Evolutionary conservation across 371 early-diverging fungal species (phyloP).

Genomic region (Mortierella sp.): DNA sequence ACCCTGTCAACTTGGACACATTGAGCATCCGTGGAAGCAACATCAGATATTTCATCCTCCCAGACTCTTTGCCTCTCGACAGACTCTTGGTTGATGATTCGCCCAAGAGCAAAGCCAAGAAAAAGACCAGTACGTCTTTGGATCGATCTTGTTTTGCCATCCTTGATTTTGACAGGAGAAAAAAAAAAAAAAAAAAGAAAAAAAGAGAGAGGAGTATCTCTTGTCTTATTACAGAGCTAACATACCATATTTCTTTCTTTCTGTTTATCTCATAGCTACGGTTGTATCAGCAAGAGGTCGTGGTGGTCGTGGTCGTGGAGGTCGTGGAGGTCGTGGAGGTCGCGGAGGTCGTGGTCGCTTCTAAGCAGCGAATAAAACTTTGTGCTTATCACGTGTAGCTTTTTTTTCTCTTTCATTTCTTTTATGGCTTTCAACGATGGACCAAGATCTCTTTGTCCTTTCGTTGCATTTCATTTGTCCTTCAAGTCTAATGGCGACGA

Average conservation of each 20-base stretch:
- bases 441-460: too few species aligned
- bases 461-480: too few species aligned
- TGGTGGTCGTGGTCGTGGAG: conserved; percentile 53
- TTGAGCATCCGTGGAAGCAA: conserved; percentile 95
- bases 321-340: conserved; percentile 56
- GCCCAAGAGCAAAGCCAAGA: conserved; percentile 91
- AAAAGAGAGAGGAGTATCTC: too few species aligned
- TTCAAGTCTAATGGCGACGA: background rate
- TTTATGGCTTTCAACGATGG: conserved; percentile 12
- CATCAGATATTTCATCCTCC: conserved; percentile 94
- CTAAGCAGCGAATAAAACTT: background rate
- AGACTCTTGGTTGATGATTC: conserved; percentile 96
- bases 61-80: conserved; percentile 95
- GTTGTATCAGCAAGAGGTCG: conserved; percentile 40
- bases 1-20: conserved; percentile 89
- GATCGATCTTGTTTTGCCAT: background rate
- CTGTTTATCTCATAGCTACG: background rate
- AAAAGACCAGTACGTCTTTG: conserved; percentile 67
- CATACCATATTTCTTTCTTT: background rate
- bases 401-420: too few species aligned
- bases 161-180: conserved; percentile 18
- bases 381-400: background rate
- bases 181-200: background rate
- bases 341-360: conserved; percentile 43
- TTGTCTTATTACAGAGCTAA: background rate